Conservation (phyloP, 1,284 basidiomycete genomes). For the Melampsora abietis-canadensis region DNA sequence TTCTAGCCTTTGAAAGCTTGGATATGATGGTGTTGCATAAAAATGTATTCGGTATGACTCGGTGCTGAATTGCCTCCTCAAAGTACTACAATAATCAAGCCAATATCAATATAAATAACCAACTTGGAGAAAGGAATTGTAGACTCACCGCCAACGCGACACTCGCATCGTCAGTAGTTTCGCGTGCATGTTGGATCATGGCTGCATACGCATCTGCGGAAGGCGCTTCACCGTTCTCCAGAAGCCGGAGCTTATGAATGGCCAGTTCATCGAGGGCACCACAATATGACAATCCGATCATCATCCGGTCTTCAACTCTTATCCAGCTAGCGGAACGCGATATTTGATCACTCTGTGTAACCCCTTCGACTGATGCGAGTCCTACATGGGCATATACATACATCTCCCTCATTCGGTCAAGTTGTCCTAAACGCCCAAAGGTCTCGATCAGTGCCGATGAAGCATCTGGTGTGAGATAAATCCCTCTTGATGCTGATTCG, state of each 20-base stretch:
- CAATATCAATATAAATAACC: background rate
- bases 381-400: slow-evolving; percentile 37
- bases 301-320: slow-evolving; percentile 78
- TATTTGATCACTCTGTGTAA: slow-evolving; percentile 4
- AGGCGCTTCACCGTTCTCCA: slow-evolving; percentile 72
- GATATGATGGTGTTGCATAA: slow-evolving; percentile 95
- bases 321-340: slow-evolving; percentile 60
- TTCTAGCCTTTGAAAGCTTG: slow-evolving; percentile 84
- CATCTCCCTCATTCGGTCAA: slow-evolving; percentile 39
- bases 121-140: background rate
- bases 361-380: slow-evolving; percentile 25
- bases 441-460: slow-evolving; percentile 37
- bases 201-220: slow-evolving; percentile 85
- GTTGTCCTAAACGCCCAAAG: slow-evolving; percentile 22
- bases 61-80: slow-evolving; percentile 69
- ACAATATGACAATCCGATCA: slow-evolving; percentile 74
- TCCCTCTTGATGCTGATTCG: slow-evolving; percentile 23
- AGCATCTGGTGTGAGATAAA: slow-evolving; percentile 38
- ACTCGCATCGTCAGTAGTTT: slow-evolving; percentile 87
- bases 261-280: slow-evolving; percentile 76
- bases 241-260: slow-evolving; percentile 72
- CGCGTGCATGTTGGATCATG: slow-evolving; percentile 77
- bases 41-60: slow-evolving; percentile 74
- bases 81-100: slow-evolving; percentile 60
- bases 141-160: slow-evolving; percentile 63